These are phyloP conservation scores for Aspergillus texensis DNA, from an alignment of 2,329 filamentous ascomycete genomes.

Conservation along the genomic window DNA sequence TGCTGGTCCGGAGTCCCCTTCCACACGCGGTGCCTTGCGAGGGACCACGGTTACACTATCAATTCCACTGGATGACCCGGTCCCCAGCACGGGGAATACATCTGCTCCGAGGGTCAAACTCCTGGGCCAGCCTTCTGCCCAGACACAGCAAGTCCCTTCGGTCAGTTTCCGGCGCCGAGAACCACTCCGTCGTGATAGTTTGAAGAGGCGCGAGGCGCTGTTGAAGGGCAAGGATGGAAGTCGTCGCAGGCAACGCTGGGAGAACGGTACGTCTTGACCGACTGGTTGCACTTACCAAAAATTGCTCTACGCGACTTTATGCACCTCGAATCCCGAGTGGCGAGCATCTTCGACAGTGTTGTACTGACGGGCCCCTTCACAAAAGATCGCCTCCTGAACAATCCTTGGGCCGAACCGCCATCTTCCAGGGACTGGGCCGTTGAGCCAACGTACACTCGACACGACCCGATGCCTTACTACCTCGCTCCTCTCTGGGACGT, in stretches of 20 bases:
- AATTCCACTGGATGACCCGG: conserved; percentile 72
- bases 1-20: conserved; percentile 57
- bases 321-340: not conserved
- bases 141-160: conserved; percentile 31
- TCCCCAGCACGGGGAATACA: conserved; percentile 31
- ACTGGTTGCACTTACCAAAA: not conserved
- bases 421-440: conserved; percentile 80
- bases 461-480: conserved; percentile 78
- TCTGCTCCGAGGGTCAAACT: conserved; percentile 34
- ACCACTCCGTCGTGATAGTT: conserved; percentile 61
- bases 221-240: conserved; percentile 90
- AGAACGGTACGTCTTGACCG: conserved; percentile 70
- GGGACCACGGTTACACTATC: conserved; percentile 67
- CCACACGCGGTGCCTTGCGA: conserved; percentile 46
- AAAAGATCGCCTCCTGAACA: conserved; percentile 79
- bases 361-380: conserved; percentile 25
- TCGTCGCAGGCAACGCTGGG: conserved; percentile 84
- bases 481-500: conserved; percentile 84
- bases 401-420: conserved; percentile 84
- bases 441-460: conserved; percentile 76
- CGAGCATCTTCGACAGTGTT: not conserved
- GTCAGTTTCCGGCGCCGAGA: conserved; percentile 56
- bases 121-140: conserved; percentile 16
- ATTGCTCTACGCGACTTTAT: not conserved
- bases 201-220: conserved; percentile 71